A percentile compares a stretch with the other conserved stretches of the same genome.
phyloP scores from a whole-genome alignment of 257 asterid species.

The Nicotiana attenuata region DNA sequence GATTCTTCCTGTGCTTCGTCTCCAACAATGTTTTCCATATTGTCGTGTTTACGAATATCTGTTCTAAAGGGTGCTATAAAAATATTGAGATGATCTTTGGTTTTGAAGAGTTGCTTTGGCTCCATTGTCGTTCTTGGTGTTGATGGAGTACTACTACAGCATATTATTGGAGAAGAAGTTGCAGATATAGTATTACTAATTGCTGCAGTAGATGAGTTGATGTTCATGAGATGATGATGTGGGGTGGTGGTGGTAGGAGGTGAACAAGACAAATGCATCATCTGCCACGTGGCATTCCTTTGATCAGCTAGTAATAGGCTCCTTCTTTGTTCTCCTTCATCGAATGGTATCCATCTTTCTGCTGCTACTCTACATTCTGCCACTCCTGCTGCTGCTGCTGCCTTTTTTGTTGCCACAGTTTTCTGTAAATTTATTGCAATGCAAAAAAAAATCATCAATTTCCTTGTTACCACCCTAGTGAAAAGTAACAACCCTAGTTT shows the following conservation, averaged over 20 bases:
- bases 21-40: neutral
- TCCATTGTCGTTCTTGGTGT: neutral
- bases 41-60: neutral
- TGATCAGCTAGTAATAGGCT: constrained; percentile 18
- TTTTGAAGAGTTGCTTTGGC: constrained; percentile 13
- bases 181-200: constrained; percentile 6
- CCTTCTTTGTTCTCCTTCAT: constrained; percentile 43
- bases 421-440: constrained; percentile 48
- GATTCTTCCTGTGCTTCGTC: constrained; percentile 21
- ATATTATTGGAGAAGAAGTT: constrained; percentile 8
- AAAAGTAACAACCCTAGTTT: constrained; percentile 8
- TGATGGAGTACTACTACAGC: constrained; percentile 6
- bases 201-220: constrained; percentile 11
- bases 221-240: constrained; percentile 23
- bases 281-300: constrained; percentile 80
- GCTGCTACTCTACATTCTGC: constrained; percentile 54
- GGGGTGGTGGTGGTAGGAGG: constrained; percentile 29
- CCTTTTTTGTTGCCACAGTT: constrained; percentile 34
- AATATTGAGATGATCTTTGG: constrained; percentile 28
- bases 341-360: constrained; percentile 74
- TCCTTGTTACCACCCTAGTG: neutral
- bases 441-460: neutral
- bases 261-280: constrained; percentile 49
- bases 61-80: constrained; percentile 25
- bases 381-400: constrained; percentile 35